Conservation (phyloP, 169 alveolate species). For the Plasmodium yoelii region DNA sequence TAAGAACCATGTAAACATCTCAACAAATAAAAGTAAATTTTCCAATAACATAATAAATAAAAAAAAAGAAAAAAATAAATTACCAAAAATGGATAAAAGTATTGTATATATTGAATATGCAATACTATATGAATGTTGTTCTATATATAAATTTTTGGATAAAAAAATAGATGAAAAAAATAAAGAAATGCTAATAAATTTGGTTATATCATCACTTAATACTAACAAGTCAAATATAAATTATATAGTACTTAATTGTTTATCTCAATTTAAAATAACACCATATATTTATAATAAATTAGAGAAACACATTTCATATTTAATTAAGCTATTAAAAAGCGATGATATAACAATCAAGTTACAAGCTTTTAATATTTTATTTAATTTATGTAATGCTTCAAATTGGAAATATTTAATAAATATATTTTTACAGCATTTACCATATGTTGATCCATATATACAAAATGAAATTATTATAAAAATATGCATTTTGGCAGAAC, state of each 20-base stretch:
- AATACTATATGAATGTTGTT: constrained; percentile 47
- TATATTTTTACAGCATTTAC: constrained; percentile 91
- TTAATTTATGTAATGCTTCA: constrained; percentile 89
- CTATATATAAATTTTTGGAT: constrained; percentile 51
- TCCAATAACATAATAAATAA: constrained; percentile 15
- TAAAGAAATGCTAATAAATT: constrained; percentile 57
- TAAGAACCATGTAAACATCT: neutral
- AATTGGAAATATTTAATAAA: constrained; percentile 91
- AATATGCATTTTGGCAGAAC: constrained; percentile 92
- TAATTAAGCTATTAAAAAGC: constrained; percentile 86
- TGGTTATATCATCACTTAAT: constrained; percentile 56
- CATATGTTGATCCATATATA: constrained; percentile 91
- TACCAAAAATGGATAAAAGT: constrained; percentile 26
- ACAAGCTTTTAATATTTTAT: constrained; percentile 92
- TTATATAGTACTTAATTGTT: constrained; percentile 44
- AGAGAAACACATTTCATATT: constrained; percentile 87
- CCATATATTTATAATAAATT: constrained; percentile 38
- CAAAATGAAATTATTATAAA: constrained; percentile 94
- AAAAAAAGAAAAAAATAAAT: constrained; percentile 7
- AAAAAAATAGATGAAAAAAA: constrained; percentile 43
- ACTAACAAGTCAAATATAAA: constrained; percentile 67
- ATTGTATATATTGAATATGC: constrained; percentile 59
- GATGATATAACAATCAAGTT: constrained; percentile 92
- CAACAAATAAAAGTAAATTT: constrained; percentile 2
- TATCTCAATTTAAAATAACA: constrained; percentile 48